Evolutionary conservation across 2,329 filamentous ascomycete genomes (phyloP).

Genomic region (Passalora sequoiae): DNA sequence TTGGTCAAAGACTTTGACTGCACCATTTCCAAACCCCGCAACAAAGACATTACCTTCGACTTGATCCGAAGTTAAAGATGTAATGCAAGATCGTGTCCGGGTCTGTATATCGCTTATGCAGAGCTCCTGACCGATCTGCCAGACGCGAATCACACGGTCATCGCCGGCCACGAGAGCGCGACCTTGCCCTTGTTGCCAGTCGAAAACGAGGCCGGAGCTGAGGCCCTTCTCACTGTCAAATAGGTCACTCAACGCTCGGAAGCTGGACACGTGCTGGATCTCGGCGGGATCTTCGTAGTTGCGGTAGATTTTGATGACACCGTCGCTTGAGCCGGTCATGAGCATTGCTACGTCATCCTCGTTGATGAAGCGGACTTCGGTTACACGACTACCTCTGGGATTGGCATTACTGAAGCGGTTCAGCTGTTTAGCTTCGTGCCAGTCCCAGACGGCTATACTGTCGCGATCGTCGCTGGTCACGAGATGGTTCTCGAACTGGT

Average conservation of each 20-base stretch:
- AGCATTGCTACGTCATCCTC: conserved; percentile 94
- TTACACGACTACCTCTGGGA: conserved; percentile 82
- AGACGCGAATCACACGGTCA: conserved; percentile 89
- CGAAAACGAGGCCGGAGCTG: conserved; percentile 92
- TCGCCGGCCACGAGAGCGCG: conserved; percentile 93
- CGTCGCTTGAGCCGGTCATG: conserved; percentile 92
- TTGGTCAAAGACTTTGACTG: conserved; percentile 89
- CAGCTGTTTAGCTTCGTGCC: conserved; percentile 68
- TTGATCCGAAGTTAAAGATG: conserved; percentile 91
- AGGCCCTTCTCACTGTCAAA: conserved; percentile 73
- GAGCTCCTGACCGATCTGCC: conserved; percentile 90
- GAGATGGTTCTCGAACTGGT: conserved; percentile 95
- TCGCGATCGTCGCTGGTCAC: conserved; percentile 91
- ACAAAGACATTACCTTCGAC: conserved; percentile 96
- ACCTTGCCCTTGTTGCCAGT: conserved; percentile 98
- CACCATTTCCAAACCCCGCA: conserved; percentile 92
- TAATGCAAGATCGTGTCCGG: conserved; percentile 90
- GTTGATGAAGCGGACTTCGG: conserved; percentile 94
- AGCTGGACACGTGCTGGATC: conserved; percentile 82
- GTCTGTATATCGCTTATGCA: conserved; percentile 92
- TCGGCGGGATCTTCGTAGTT: conserved; percentile 75
- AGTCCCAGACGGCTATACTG: conserved; percentile 86
- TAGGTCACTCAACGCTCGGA: conserved; percentile 87
- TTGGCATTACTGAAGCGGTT: conserved; percentile 93
- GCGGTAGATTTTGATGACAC: conserved; percentile 86